Conservation (phyloP, 2,329 filamentous ascomycete genomes). For the Hypoxylon sp. region DNA sequence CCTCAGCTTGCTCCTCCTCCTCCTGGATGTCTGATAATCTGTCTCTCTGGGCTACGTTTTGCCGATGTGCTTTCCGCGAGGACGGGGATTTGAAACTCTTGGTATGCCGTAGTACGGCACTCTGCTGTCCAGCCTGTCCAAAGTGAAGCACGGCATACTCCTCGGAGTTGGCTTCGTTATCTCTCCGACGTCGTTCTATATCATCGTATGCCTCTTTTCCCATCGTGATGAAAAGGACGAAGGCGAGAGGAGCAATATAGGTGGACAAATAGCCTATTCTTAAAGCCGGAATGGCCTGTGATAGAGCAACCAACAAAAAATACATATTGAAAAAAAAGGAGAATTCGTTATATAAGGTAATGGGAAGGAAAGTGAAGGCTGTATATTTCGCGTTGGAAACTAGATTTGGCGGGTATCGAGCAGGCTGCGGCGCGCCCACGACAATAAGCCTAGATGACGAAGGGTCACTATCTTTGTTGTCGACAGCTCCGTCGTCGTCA, state of each 20-base stretch:
- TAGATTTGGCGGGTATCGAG: constrained; percentile 87
- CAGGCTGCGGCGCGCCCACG: constrained; percentile 78
- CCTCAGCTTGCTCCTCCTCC: constrained; percentile 70
- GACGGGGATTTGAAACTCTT: constrained; percentile 62
- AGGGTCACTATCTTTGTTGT: constrained; percentile 69
- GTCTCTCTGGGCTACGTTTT: constrained; percentile 52
- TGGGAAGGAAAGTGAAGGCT: constrained; percentile 89
- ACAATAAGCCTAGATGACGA: constrained; percentile 79
- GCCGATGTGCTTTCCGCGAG: constrained; percentile 55
- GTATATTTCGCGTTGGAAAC: constrained; percentile 99
- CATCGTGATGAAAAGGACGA: constrained; percentile 91
- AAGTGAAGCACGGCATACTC: constrained; percentile 83
- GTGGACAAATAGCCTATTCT: constrained; percentile 95
- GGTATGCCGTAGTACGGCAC: constrained; percentile 53
- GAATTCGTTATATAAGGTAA: constrained; percentile 98
- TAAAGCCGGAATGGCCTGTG: constrained; percentile 88
- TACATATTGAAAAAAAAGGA: constrained; percentile 99
- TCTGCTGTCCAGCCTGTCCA: constrained; percentile 62
- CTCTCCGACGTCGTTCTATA: constrained; percentile 83
- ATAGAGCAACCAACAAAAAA: constrained; percentile 93
- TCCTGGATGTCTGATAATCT: constrained; percentile 75
- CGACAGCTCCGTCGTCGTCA: constrained; percentile 62
- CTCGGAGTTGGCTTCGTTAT: constrained; percentile 95
- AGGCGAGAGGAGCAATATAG: constrained; percentile 91
- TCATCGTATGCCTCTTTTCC: constrained; percentile 97